Percentiles rank a stretch among this genome's conserved stretches.
Evolutionary conservation across 2,329 filamentous ascomycete genomes (phyloP).

Genomic region (Botryotinia calthae): DNA sequence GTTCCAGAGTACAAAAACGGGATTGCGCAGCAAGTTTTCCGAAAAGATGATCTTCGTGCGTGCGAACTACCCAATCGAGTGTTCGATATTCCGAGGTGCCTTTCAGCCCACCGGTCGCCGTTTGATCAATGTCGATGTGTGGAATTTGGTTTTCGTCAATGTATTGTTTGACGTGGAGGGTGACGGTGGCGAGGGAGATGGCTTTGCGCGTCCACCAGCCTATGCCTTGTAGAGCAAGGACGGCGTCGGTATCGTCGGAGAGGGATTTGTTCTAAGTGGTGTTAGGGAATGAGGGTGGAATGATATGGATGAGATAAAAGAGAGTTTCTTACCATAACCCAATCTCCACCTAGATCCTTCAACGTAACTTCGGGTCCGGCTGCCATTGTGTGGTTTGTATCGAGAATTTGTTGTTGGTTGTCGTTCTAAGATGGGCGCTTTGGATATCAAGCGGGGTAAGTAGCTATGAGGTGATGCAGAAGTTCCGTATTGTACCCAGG

Average conservation of each 20-base stretch:
- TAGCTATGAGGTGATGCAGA: background rate
- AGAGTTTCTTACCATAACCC: slow-evolving; percentile 47
- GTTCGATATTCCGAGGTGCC: slow-evolving; percentile 56
- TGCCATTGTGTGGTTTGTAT: slow-evolving; percentile 45
- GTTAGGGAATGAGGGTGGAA: background rate
- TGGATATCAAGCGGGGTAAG: background rate
- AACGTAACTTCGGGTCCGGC: slow-evolving; percentile 52
- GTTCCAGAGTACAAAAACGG: slow-evolving; percentile 32
- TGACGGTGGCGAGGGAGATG: slow-evolving; percentile 57
- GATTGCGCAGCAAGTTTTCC: slow-evolving; percentile 46
- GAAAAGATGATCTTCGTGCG: slow-evolving; percentile 62
- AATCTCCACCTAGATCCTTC: slow-evolving; percentile 52
- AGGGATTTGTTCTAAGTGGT: slow-evolving; percentile 55
- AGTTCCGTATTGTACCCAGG: background rate
- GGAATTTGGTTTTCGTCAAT: slow-evolving; percentile 42
- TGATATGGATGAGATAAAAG: background rate
- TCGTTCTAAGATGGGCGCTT: background rate
- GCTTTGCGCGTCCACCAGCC: slow-evolving; percentile 60
- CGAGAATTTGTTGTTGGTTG: background rate
- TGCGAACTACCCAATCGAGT: slow-evolving; percentile 53
- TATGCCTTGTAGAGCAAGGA: slow-evolving; percentile 58
- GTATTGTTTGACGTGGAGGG: slow-evolving; percentile 45
- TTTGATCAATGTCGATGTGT: slow-evolving; percentile 59
- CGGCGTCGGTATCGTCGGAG: slow-evolving; percentile 55
- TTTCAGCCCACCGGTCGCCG: slow-evolving; percentile 60